Evolutionary conservation across 768 basidiomycete species (phyloP).

Genomic region (Pulveroboletus ravenelii): DNA sequence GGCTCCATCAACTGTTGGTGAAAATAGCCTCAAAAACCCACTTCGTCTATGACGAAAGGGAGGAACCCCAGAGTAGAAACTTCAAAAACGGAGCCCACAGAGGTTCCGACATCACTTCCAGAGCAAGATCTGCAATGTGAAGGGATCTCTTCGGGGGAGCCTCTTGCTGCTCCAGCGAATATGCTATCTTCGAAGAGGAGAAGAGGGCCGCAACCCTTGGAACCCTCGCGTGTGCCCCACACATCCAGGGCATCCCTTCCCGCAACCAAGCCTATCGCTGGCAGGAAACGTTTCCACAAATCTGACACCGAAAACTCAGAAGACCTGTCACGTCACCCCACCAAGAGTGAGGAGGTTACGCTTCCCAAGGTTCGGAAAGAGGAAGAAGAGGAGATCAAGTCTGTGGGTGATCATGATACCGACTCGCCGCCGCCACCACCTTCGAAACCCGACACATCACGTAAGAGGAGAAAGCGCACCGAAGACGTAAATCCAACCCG

Average conservation of each 20-base stretch:
- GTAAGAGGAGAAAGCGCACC: conserved; percentile 48
- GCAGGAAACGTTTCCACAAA: conserved; percentile 19
- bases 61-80: conserved; percentile 9
- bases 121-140: conserved; percentile 40
- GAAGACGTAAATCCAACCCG: conserved; percentile 24
- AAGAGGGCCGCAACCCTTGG: background rate
- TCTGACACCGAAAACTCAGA: conserved; percentile 27
- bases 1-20: background rate
- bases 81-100: conserved; percentile 27
- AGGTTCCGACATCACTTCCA: conserved; percentile 58
- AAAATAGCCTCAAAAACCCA: conserved; percentile 9
- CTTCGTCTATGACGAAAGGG: conserved; percentile 6
- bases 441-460: conserved; percentile 15
- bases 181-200: conserved; percentile 5
- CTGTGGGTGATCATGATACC: conserved; percentile 36
- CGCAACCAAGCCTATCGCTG: conserved; percentile 5
- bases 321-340: conserved; percentile 11
- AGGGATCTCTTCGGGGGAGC: conserved; percentile 5
- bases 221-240: conserved; percentile 3
- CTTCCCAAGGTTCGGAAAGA: conserved; percentile 22
- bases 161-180: conserved; percentile 3
- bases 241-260: conserved; percentile 1
- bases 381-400: conserved; percentile 39
- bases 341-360: conserved; percentile 27
- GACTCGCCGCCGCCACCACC: conserved; percentile 30